These are phyloP conservation scores for Penicillium sp. DNA, from an alignment of 2,329 filamentous ascomycete species.

Conservation along the genomic window DNA sequence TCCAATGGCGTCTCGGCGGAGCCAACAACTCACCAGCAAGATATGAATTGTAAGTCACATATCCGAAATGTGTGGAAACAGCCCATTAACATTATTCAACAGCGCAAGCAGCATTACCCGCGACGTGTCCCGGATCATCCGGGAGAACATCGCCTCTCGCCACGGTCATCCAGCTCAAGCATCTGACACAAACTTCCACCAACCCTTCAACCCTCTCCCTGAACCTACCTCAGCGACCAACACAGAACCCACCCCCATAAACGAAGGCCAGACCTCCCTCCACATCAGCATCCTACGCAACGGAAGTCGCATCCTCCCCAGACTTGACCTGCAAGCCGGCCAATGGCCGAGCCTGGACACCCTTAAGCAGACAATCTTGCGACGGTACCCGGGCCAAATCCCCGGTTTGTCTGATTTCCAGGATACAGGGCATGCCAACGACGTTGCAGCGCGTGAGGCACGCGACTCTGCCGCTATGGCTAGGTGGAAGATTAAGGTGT, in stretches of 20 bases:
- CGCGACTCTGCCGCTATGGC: slow-evolving; percentile 19
- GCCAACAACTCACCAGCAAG: slow-evolving; percentile 28
- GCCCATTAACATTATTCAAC: slow-evolving; percentile 21
- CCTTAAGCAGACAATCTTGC: slow-evolving; percentile 32
- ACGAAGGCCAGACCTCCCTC: slow-evolving; percentile 30
- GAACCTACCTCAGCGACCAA: neutral
- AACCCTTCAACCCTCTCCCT: slow-evolving; percentile 16
- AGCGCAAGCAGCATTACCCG: slow-evolving; percentile 43
- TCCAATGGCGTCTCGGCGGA: slow-evolving; percentile 40
- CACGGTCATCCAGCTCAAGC: slow-evolving; percentile 16
- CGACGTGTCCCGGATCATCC: slow-evolving; percentile 42
- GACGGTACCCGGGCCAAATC: slow-evolving; percentile 32
- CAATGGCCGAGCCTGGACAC: slow-evolving; percentile 36
- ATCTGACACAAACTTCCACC: slow-evolving; percentile 16
- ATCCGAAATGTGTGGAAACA: neutral
- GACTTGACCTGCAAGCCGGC: slow-evolving; percentile 35
- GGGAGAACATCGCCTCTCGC: slow-evolving; percentile 33
- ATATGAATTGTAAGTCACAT: slow-evolving; percentile 42
- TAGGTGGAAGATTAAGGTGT: slow-evolving; percentile 39
- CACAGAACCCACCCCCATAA: slow-evolving; percentile 3
- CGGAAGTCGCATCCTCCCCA: slow-evolving; percentile 40
- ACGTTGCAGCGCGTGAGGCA: slow-evolving; percentile 19
- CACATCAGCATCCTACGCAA: slow-evolving; percentile 38
- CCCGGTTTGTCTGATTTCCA: slow-evolving; percentile 21
- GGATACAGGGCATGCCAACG: slow-evolving; percentile 7